A percentile compares a stretch with the other conserved stretches of the same genome.
phyloP scores from a whole-genome alignment of 148 eudicot species.

The Beta vulgaris region DNA sequence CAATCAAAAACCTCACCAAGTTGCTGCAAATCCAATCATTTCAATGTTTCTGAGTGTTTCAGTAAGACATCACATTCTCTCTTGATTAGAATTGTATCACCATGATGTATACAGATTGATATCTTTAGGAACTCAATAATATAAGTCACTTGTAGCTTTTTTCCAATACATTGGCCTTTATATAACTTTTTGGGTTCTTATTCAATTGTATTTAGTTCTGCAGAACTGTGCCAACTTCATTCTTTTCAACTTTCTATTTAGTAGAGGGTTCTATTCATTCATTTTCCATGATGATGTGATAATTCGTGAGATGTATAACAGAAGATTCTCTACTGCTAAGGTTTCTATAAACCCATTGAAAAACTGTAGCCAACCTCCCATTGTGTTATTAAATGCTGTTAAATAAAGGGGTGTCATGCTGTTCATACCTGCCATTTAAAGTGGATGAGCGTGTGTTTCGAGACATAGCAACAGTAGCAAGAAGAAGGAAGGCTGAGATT shows the following conservation, averaged over 20 bases:
- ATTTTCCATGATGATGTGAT: no score
- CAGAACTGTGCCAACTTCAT: neutral
- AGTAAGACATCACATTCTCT: neutral
- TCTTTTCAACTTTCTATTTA: neutral
- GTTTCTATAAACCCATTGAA: no score
- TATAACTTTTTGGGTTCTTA: neutral
- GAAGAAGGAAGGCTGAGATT: no score
- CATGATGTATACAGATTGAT: constrained; percentile 6
- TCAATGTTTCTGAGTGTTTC: neutral
- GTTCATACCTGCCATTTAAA: no score
- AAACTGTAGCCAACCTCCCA: no score
- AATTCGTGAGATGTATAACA: no score
- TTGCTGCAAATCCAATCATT: neutral
- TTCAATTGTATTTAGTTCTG: constrained; percentile 5
- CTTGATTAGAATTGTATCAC: constrained; percentile 2
- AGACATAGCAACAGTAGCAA: no score
- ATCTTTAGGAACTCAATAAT: neutral
- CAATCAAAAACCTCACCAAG: neutral
- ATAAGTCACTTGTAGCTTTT: constrained; percentile 16
- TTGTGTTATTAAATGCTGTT: no score
- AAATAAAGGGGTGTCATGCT: no score
- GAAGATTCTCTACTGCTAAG: no score
- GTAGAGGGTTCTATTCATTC: neutral
- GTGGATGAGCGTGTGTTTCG: no score
- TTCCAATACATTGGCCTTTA: neutral